Evolutionary conservation across 768 basidiomycete species (phyloP), one percentile per base, ranked within the genome.

Genomic region (Lentinula edodes): DNA sequence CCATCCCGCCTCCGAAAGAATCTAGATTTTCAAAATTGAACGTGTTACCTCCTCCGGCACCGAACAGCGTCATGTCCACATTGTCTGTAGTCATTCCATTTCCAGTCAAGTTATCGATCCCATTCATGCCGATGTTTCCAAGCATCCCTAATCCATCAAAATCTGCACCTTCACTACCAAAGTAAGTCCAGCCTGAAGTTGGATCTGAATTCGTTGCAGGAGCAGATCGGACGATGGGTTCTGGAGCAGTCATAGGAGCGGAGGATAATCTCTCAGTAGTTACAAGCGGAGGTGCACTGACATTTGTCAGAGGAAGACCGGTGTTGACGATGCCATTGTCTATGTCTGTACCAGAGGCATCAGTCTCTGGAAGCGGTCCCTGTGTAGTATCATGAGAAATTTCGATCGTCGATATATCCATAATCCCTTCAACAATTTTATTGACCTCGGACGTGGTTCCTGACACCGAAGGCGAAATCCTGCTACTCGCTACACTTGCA

Each of bases 121-220:
- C 67, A 32, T 60, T 64, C 66, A 76, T 68, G 23, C 28, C 28
- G 3, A 28, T 68, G 70, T 35, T 38, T 63, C 72, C 35, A 20
- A 20, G 18, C 43, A 28, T 52, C 13, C 59, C 46, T 28, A 41
- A 68, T 60, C 52, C 75, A 63, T 79, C 78, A 74, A 88, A 79
- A 57, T 76, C 75, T 62, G 80, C 83, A 60, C 78, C 51, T 10
- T 52, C 51, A 7, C 32, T n/a, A 36, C 28, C 32, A 23, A 52
- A 52, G 35, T 52, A 52, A 15, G 15, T 10, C 51, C 51, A 52
- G n/a, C 71, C 64, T 55, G 68, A 63, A 54, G 69, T 69, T n/a
- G 68, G 42, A 42, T 59, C 51, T 16, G 63, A 52, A 59, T 61
- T n/a, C 53, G 69, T 50, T 54, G 63, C 57, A 61, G 67, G 57